Percentiles rank a stretch among this genome's conserved stretches.
Evolutionary conservation across 2,329 filamentous ascomycete species (phyloP).

Genomic region (Trichoderma koningii): DNA sequence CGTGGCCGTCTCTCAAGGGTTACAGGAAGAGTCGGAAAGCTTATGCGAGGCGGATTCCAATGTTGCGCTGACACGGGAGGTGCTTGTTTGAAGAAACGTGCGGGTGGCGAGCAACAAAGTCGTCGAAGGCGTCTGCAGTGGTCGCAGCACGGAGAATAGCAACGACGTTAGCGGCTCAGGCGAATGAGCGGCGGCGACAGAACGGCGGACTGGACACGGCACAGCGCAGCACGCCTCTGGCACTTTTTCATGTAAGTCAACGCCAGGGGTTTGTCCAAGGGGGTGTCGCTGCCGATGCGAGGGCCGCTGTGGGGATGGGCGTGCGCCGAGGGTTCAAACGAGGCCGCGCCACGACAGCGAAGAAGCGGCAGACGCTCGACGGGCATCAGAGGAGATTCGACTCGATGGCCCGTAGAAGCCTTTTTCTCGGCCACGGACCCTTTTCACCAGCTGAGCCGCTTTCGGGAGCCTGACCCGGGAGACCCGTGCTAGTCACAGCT

Average conservation of each 20-base stretch:
- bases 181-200: constrained; percentile 23
- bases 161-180: constrained; percentile 12
- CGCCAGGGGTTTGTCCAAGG: constrained; percentile 23
- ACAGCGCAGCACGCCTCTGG: constrained; percentile 3
- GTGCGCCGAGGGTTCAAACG: constrained; percentile 16
- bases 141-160: constrained; percentile 10
- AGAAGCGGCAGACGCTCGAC: background rate
- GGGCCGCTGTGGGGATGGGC: constrained; percentile 25
- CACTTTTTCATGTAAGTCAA: constrained; percentile 23
- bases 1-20: constrained; percentile 16
- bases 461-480: constrained; percentile 25
- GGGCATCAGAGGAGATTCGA: constrained; percentile 11
- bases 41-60: constrained; percentile 23
- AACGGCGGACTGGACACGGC: constrained; percentile 10
- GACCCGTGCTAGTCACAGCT: constrained; percentile 6
- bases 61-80: constrained; percentile 21
- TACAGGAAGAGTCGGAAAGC: constrained; percentile 25
- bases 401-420: background rate
- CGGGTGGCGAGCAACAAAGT: constrained; percentile 20
- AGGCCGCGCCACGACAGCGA: constrained; percentile 16
- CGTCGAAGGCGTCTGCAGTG: constrained; percentile 12
- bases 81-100: constrained; percentile 27
- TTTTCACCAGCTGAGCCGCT: constrained; percentile 24
- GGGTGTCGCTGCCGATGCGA: constrained; percentile 10
- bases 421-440: background rate